Evolutionary conservation across 2,329 filamentous ascomycete genomes (phyloP).

Genomic region (Byssoonygena ceratinophila): DNA sequence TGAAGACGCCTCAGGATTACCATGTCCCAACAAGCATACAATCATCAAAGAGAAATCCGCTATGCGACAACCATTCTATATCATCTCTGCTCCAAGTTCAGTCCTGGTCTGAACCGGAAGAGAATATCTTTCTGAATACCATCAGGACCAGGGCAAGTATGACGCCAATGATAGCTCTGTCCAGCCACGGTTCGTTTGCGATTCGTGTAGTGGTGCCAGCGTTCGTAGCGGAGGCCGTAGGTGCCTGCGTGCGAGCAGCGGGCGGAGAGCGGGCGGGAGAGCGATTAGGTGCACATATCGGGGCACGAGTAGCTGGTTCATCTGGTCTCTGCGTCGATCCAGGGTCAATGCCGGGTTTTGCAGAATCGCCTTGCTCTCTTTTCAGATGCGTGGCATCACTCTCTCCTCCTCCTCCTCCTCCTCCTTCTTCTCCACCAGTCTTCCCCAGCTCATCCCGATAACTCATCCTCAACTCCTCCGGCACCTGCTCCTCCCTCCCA

Average conservation of each 20-base stretch:
- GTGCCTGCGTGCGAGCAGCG: not conserved
- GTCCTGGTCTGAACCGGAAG: not conserved
- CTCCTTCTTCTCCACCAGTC: not conserved
- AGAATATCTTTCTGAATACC: conserved; percentile 42
- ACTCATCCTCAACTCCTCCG: conserved; percentile 39
- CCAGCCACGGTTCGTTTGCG: conserved; percentile 60
- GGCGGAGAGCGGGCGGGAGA: too few relatives aligned
- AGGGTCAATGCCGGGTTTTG: not conserved
- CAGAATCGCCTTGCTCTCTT: not conserved
- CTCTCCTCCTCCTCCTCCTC: not conserved
- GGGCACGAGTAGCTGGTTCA: not conserved
- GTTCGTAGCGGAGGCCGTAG: not conserved
- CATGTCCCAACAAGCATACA: not conserved
- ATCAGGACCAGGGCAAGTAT: conserved; percentile 60
- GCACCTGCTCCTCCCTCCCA: conserved; percentile 26
- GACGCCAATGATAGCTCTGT: conserved; percentile 66
- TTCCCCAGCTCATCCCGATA: conserved; percentile 33
- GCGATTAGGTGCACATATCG: not conserved
- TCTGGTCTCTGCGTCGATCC: not conserved
- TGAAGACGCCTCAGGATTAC: too few relatives aligned
- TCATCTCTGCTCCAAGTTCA: not conserved
- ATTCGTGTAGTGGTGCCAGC: not conserved
- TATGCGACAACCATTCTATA: too few relatives aligned
- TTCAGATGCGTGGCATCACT: not conserved
- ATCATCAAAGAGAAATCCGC: not conserved